A percentile compares a stretch with the other conserved stretches of the same genome.
Evolutionary conservation across 108 stramenopile genomes (phyloP).

Genomic region (Nitzschia inconspicua): DNA sequence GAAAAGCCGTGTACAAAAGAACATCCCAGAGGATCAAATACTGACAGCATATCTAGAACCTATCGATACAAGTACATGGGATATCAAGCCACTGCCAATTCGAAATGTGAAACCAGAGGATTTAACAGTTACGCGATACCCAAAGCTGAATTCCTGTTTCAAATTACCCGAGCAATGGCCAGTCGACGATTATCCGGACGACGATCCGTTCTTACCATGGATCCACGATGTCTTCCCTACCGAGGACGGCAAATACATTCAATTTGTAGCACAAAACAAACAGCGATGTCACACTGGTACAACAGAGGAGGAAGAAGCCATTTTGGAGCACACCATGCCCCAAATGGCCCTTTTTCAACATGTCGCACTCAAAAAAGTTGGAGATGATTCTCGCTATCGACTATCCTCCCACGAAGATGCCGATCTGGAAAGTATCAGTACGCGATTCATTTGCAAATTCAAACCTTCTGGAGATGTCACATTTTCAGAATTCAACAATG

Average conservation of each 20-base stretch:
- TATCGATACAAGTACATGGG: constrained; percentile 12
- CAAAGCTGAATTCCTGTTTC: constrained; percentile 33
- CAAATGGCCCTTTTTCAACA: constrained; percentile 82
- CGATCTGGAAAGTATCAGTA: constrained; percentile 73
- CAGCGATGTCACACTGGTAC: constrained; percentile 66
- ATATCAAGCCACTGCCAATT: constrained; percentile 8
- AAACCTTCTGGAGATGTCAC: constrained; percentile 57
- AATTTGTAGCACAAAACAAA: constrained; percentile 86
- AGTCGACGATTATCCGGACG: constrained; percentile 62
- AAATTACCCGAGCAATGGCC: constrained; percentile 63
- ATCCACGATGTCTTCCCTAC: constrained; percentile 90
- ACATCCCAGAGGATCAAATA: constrained; percentile 14
- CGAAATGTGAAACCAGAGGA: constrained; percentile 13
- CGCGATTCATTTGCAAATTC: constrained; percentile 87
- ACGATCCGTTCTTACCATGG: constrained; percentile 88
- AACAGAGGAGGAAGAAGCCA: constrained; percentile 17
- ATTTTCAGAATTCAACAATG: constrained; percentile 54
- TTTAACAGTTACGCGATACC: constrained; percentile 7
- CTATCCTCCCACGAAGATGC: constrained; percentile 76
- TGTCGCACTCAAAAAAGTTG: constrained; percentile 48
- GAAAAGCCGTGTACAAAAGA: background rate
- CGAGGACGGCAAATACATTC: constrained; percentile 70
- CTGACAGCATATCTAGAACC: constrained; percentile 18
- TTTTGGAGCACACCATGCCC: constrained; percentile 51
- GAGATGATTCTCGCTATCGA: constrained; percentile 61